phyloP scores from a whole-genome alignment of 2,329 filamentous ascomycete genomes.

The Amesomyces nigricolor region DNA sequence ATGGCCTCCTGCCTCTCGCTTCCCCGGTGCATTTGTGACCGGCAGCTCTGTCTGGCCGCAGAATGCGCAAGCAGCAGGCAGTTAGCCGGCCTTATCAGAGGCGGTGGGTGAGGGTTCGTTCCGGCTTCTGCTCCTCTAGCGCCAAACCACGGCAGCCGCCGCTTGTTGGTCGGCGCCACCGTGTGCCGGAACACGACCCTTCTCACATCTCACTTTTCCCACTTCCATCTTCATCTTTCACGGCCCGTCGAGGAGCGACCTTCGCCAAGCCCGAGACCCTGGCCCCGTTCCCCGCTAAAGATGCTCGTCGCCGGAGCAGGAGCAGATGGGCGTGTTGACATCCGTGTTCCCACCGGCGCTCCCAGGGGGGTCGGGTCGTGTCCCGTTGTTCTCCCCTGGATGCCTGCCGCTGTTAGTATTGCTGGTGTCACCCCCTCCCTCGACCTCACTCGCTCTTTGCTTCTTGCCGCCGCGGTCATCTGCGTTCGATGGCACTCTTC shows the following conservation, averaged over 20 bases:
- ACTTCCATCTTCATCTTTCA: no score
- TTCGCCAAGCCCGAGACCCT: not conserved
- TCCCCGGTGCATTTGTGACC: not conserved
- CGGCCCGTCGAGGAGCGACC: not conserved
- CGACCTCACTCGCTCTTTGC: constrained; percentile 7
- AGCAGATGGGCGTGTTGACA: not conserved
- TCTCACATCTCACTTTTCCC: not conserved
- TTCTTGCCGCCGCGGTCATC: constrained; percentile 5
- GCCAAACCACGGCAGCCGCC: not conserved
- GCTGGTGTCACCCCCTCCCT: constrained; percentile 1
- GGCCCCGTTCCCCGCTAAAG: not conserved
- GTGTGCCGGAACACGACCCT: not conserved
- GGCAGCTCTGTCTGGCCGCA: not conserved
- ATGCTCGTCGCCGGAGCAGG: not conserved
- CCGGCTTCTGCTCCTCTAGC: no score
- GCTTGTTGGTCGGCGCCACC: not conserved
- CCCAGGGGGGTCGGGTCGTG: no score
- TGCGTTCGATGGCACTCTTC: not conserved
- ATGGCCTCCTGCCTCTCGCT: not conserved
- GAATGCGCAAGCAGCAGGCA: not conserved
- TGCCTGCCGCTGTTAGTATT: constrained; percentile 7
- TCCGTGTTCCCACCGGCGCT: no score
- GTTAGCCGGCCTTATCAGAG: not conserved
- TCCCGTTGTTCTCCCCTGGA: not conserved
- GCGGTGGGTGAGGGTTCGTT: not conserved